Evolutionary conservation across 306 rosid species (phyloP), one percentile per base, ranked within the genome.

Genomic region (Medicago ruthenica): DNA sequence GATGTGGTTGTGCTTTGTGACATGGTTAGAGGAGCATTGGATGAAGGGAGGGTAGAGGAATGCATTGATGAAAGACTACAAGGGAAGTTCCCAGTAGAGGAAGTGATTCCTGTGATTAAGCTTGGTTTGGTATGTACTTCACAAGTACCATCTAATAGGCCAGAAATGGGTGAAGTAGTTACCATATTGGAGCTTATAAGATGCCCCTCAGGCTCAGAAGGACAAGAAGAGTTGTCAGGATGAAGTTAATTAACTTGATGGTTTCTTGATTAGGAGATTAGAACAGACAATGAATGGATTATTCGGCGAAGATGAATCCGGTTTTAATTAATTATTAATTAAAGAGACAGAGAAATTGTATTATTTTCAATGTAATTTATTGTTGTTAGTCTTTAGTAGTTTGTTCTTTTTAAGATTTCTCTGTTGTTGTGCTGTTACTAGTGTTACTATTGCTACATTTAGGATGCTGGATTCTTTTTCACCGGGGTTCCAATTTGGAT

Each of bases 291-390:
- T 62, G 47, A 64, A 76, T 42, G 82, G 83, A 69, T 81, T 85
- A 79, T 83, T 88, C 90, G 99, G 99, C 77, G 95, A 89, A 87
- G 85, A 90, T 87, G 99, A 96, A 96, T 96, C 97, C 97, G 96
- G 98, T 85, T 84, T 85, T 85, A 18, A 55, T 18, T 3, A 55
- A 20, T 59, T 82, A 64, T 47, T 72, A 70, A 51, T 72, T 70
- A 53, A n/a, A 47, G 62, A 59, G 74, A 47, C 76, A 40, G 34
- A 75, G 76, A 66, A 64, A 59, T 59, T 59, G 65, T 59, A 12
- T 59, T 61, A n/a, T 60, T 60, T 60, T 31, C 20, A 3, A 61
- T 61, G 67, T 70, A 78, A 58, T 77, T 50, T 11, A 27, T 8
- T 55, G 15, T 78, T 85, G 82, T 71, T 81, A 78, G 74, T 80